These are phyloP conservation scores for Alternaria sp. DNA, from an alignment of 2,329 filamentous ascomycete species.

Conservation along the genomic window DNA sequence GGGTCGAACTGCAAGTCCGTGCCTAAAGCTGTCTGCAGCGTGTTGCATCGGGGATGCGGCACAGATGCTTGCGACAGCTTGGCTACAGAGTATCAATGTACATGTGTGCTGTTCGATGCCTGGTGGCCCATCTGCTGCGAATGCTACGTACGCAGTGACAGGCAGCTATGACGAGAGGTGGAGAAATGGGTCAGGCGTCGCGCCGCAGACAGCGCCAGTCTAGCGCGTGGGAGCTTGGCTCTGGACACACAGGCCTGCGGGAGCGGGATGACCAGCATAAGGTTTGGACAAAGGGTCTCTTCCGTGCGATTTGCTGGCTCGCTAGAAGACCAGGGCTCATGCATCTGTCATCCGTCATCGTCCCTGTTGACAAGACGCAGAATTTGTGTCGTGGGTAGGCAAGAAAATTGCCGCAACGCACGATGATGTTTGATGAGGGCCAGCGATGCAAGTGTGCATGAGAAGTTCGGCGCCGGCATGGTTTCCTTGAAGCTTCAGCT, in stretches of 20 bases:
- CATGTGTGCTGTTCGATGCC: conserved; percentile 14
- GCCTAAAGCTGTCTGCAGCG: conserved; percentile 17
- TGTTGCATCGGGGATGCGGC: conserved; percentile 39
- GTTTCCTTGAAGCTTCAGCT: conserved; percentile 26
- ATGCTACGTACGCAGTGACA: conserved; percentile 13
- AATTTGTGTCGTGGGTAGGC: conserved; percentile 12
- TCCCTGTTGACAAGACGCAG: not conserved
- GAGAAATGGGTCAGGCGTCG: conserved; percentile 28
- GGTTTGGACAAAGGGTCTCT: conserved; percentile 43
- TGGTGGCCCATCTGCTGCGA: conserved; percentile 7
- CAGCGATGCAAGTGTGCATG: conserved; percentile 31
- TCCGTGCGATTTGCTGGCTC: conserved; percentile 24
- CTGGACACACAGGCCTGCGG: conserved; percentile 40
- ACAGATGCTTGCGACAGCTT: conserved; percentile 25
- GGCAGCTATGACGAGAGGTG: conserved; percentile 34
- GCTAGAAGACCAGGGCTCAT: conserved; percentile 23
- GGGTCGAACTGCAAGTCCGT: conserved; percentile 20
- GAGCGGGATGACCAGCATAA: conserved; percentile 50
- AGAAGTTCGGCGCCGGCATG: conserved; percentile 31
- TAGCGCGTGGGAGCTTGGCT: conserved; percentile 34
- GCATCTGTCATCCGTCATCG: conserved; percentile 8
- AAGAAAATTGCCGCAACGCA: conserved; percentile 22
- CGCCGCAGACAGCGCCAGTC: conserved; percentile 34
- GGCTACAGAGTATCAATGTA: conserved; percentile 17
- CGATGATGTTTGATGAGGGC: conserved; percentile 30